Evolutionary conservation across 495 filamentous ascomycete species (phyloP).

Genomic region (Patellaria atrata): DNA sequence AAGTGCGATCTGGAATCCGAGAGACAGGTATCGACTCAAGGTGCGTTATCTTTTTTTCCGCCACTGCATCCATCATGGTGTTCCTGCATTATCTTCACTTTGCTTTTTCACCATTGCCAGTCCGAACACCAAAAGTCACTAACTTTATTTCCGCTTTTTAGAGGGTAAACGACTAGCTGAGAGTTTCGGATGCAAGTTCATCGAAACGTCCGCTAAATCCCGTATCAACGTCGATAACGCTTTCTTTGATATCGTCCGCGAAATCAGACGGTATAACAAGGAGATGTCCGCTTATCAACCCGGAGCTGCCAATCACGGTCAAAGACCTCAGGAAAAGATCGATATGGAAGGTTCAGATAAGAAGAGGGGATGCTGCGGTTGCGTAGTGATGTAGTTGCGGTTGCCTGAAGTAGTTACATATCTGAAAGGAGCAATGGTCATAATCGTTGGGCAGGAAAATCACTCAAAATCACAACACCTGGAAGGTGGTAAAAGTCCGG

Average conservation of each 20-base stretch:
- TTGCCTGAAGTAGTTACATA: too few relatives aligned
- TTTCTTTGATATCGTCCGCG: constrained; percentile 94
- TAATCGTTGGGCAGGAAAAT: too few relatives aligned
- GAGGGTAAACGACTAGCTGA: constrained; percentile 80
- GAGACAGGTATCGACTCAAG: constrained; percentile 77
- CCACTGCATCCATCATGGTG: not conserved
- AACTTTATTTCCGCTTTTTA: constrained; percentile 33
- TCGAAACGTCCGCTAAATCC: constrained; percentile 97
- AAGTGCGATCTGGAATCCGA: constrained; percentile 96
- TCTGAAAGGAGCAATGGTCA: too few relatives aligned
- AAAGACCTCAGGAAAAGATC: constrained; percentile 54
- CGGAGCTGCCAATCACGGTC: constrained; percentile 42
- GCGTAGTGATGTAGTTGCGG: constrained; percentile 92
- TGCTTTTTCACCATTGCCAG: constrained; percentile 2
- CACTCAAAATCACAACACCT: too few relatives aligned
- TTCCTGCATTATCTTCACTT: not conserved
- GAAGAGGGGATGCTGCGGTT: constrained; percentile 68
- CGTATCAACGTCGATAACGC: constrained; percentile 96
- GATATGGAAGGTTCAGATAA: constrained; percentile 60
- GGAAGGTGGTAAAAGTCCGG: too few relatives aligned
- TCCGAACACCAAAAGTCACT: too few relatives aligned
- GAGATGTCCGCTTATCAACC: constrained; percentile 80
- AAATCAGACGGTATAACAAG: constrained; percentile 95
- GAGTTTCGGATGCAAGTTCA: constrained; percentile 89
- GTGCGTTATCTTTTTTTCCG: constrained; percentile 36